phyloP scores from a whole-genome alignment of 306 rosid genomes.

The Boehmeria nivea region DNA sequence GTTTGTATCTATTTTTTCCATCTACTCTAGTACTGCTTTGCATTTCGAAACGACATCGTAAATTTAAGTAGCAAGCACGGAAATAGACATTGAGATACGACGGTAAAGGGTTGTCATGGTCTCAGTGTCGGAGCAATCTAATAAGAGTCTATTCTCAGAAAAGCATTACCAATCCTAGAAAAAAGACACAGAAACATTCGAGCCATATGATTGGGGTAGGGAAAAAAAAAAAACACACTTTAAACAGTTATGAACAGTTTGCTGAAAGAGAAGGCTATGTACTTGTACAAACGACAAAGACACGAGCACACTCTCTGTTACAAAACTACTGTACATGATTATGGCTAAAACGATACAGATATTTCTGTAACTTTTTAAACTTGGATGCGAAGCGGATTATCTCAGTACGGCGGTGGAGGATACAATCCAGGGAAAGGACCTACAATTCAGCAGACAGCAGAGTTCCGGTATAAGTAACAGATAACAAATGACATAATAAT shows the following conservation, averaged over 20 bases:
- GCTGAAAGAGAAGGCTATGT: background rate
- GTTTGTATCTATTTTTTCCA: too few relatives aligned
- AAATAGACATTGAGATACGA: too few relatives aligned
- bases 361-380: slow-evolving; percentile 10
- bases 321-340: slow-evolving; percentile 8
- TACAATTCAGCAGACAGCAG: slow-evolving; percentile 17
- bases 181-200: too few relatives aligned
- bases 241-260: background rate
- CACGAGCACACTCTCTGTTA: background rate
- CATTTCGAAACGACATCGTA: too few relatives aligned
- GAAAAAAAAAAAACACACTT: background rate
- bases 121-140: too few relatives aligned
- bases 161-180: too few relatives aligned
- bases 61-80: too few relatives aligned
- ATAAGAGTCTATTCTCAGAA: too few relatives aligned
- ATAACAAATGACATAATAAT: too few relatives aligned
- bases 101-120: too few relatives aligned
- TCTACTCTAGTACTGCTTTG: too few relatives aligned
- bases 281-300: background rate
- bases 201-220: too few relatives aligned
- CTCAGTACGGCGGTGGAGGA: slow-evolving; percentile 70
- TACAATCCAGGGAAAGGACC: slow-evolving; percentile 48
- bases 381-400: background rate
- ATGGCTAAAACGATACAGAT: background rate
- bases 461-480: slow-evolving; percentile 1